A percentile compares a stretch with the other conserved stretches of the same genome.
Evolutionary conservation across 148 eudicot species (phyloP).

Genomic region (Suaeda aralocaspica): DNA sequence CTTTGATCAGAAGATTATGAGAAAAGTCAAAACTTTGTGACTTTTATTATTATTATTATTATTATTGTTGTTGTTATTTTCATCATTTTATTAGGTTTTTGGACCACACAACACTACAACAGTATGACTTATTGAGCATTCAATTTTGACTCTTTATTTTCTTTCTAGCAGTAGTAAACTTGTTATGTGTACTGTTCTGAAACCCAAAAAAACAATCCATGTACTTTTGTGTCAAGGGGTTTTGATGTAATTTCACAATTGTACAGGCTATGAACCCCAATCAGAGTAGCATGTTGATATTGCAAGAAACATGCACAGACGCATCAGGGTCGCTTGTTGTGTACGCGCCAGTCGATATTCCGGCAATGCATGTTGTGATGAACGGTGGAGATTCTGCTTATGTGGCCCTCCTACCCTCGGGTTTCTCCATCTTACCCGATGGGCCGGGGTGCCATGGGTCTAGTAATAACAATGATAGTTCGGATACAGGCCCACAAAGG

Average conservation of each 20-base stretch:
- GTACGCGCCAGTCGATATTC: slow-evolving; percentile 91
- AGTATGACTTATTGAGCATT: slow-evolving; percentile 13
- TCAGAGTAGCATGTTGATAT: slow-evolving; percentile 92
- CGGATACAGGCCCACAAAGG: slow-evolving; percentile 25
- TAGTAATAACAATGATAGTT: not conserved
- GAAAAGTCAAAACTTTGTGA: slow-evolving; percentile 30
- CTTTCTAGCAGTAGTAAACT: not conserved
- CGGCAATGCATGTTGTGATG: slow-evolving; percentile 95
- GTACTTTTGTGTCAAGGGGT: not conserved
- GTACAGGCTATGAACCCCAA: slow-evolving; percentile 69
- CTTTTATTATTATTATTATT: slow-evolving; percentile 1
- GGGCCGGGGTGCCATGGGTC: slow-evolving; percentile 48
- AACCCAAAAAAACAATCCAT: too few species aligned
- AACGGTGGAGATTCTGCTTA: slow-evolving; percentile 93
- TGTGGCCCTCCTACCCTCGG: slow-evolving; percentile 89
- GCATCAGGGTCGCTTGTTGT: slow-evolving; percentile 87
- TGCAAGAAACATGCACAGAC: slow-evolving; percentile 88
- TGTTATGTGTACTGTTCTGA: not conserved
- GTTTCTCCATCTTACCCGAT: slow-evolving; percentile 71
- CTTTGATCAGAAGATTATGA: slow-evolving; percentile 12
- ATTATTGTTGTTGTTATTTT: not conserved
- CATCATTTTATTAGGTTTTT: not conserved
- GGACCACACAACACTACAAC: slow-evolving; percentile 32
- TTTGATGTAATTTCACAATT: not conserved
- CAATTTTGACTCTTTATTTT: slow-evolving; percentile 29